Base-by-base conservation (phyloP, 139 green algal species). In the Chlorella ohadii region DNA sequence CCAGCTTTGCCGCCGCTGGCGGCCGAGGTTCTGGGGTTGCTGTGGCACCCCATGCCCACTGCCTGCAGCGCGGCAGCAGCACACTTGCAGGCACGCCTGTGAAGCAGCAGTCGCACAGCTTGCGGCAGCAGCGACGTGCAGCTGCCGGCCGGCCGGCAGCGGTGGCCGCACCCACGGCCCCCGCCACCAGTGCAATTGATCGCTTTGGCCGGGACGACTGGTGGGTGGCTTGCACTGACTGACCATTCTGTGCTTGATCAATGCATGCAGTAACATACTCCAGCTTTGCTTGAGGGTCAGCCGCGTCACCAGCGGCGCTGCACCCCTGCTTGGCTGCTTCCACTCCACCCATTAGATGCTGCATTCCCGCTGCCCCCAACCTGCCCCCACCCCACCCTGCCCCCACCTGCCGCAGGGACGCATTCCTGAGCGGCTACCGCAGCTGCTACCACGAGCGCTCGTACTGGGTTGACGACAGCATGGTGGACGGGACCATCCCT, bases 401-500 rank as follows among this genome's bases (percentile, higher is more conserved):
- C 19, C 51, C 51, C 51, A 23, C 15, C 51, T 55, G 1, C 2
- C 68, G 72, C 47, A 81, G 44, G 44, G 84, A 85, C 47, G 25
- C 31, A 0, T 88, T 88, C 63, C 15, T 88, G 34, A 47, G 33
- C n/a, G 72, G 55, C 59, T 89, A 83, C 71, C 34, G 31, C 9
- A 73, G 39, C 2, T 61, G 72, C 64, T 73, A 76, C 57, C 17
- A 61, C 38, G 86, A 90, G 73, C 68, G 65, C 3, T 44, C 70
- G 4, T 78, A 78, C 38, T 89, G 68, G 41, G 0, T 90, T 2
- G 70, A 82, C 1, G 70, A 66, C 23, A 28, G 59, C 36, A 66
- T 72, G 51, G 51, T 90, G 16, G 84, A 90, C 36, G 88, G 88
- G 4, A 56, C 31, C 6, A 84, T 91, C 22, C 88, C 88, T 11